Conservation (phyloP, 176 grass and related monocot species). For the Aegilops tauschii region DNA sequence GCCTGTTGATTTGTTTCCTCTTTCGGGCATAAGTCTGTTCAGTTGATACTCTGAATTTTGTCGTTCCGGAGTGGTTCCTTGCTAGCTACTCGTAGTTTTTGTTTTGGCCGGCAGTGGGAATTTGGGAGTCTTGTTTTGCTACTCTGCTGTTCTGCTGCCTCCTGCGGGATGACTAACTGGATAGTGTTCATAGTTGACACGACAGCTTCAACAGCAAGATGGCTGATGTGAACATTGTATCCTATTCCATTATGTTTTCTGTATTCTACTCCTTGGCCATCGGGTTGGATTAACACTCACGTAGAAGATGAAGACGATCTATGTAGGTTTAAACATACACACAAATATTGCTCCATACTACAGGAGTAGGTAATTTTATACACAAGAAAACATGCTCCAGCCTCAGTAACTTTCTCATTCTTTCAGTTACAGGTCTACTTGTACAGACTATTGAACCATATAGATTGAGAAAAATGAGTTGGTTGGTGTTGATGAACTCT, state of each 20-base stretch:
- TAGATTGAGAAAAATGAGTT: neutral
- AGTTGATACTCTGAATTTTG: neutral
- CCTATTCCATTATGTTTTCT: neutral
- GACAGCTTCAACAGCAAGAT: neutral
- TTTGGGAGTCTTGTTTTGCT: neutral
- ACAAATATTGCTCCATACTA: neutral
- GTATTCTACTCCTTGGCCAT: neutral
- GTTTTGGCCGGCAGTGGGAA: neutral
- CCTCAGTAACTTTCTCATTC: neutral
- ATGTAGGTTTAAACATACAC: neutral
- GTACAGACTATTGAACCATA: neutral
- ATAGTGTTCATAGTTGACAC: neutral
- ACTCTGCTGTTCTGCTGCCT: neutral
- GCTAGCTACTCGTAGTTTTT: neutral
- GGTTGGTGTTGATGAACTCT: neutral
- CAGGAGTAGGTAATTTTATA: neutral
- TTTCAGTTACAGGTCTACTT: neutral
- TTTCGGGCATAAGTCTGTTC: neutral
- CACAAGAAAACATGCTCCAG: neutral
- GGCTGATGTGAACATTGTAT: slow-evolving; percentile 7
- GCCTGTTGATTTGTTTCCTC: too few relatives aligned
- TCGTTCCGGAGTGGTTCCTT: neutral
- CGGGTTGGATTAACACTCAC: neutral
- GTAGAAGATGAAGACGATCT: neutral
- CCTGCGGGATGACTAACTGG: neutral